A percentile compares a stretch with the other conserved stretches of the same genome.
Conservation (phyloP, 1,284 basidiomycete species). For the Ustilago bromivora region DNA sequence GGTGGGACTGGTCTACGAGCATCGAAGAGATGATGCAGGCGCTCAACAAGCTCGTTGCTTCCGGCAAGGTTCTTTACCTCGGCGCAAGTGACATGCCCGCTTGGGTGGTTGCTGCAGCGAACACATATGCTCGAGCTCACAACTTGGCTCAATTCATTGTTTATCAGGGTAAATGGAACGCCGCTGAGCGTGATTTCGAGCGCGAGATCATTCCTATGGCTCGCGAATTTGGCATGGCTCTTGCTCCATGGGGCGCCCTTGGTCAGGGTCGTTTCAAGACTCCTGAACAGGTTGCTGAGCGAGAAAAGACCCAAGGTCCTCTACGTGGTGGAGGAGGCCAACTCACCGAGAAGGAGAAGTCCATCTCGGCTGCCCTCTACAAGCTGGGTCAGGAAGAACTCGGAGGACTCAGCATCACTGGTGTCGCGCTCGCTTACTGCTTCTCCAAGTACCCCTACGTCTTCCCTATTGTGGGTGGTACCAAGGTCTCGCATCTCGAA, state of each 20-base stretch:
- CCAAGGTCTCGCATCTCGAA: conserved; percentile 53
- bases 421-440: conserved; percentile 52
- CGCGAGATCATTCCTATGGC: conserved; percentile 77
- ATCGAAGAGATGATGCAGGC: conserved; percentile 75
- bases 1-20: conserved; percentile 74
- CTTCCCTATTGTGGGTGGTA: conserved; percentile 55
- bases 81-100: conserved; percentile 73
- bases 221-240: conserved; percentile 72
- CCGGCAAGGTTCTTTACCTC: conserved; percentile 74
- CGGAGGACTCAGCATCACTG: conserved; percentile 37
- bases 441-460: conserved; percentile 47
- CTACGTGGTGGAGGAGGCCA: conserved; percentile 45
- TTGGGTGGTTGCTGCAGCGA: conserved; percentile 74
- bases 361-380: conserved; percentile 51
- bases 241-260: conserved; percentile 74
- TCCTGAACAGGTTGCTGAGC: conserved; percentile 49
- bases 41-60: conserved; percentile 72
- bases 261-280: conserved; percentile 72
- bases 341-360: conserved; percentile 49
- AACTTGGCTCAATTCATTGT: conserved; percentile 74
- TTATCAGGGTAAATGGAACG: conserved; percentile 75
- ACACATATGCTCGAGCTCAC: conserved; percentile 73
- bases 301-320: conserved; percentile 48
- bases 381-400: conserved; percentile 56
- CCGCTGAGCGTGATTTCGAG: conserved; percentile 74